Evolutionary conservation across 495 filamentous ascomycete genomes (phyloP).

Genomic region (Copromyces sp.): DNA sequence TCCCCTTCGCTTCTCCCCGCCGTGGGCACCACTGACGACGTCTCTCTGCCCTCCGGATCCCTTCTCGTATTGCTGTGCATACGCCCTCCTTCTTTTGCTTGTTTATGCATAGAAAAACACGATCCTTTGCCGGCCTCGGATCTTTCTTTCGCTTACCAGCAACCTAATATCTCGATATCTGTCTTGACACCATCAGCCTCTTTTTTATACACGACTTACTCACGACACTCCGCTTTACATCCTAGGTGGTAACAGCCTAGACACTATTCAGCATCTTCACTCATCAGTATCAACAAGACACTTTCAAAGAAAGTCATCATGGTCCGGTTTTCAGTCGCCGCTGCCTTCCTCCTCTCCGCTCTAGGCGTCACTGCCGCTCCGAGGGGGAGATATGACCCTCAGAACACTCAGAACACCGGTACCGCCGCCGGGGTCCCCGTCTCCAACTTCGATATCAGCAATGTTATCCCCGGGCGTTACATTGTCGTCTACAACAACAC

Average conservation of each 20-base stretch:
- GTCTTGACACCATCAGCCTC: not conserved
- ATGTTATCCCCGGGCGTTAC: slow-evolving; percentile 36
- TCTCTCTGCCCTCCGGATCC: not conserved
- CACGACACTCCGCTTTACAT: not conserved
- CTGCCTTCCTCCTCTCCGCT: slow-evolving; percentile 23
- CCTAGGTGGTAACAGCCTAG: not conserved
- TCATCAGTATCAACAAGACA: not conserved
- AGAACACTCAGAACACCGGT: not conserved
- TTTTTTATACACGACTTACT: not conserved
- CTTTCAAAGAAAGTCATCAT: slow-evolving; percentile 6
- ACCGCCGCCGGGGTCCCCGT: slow-evolving; percentile 31
- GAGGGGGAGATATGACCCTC: slow-evolving; percentile 2
- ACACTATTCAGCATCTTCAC: not conserved
- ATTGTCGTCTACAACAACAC: slow-evolving; percentile 44
- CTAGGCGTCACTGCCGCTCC: slow-evolving; percentile 20
- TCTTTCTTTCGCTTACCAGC: not conserved
- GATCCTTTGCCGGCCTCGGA: not conserved
- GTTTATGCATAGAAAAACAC: slow-evolving; percentile 1
- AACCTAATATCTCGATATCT: not conserved
- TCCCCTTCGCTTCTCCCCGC: slow-evolving; percentile 1
- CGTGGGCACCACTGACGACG: not conserved
- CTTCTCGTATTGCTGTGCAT: slow-evolving; percentile 8
- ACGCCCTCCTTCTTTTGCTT: slow-evolving; percentile 3
- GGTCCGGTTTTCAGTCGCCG: slow-evolving; percentile 19
- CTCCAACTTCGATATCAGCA: slow-evolving; percentile 27